Percentiles rank a stretch among this genome's conserved stretches.
phyloP scores from a whole-genome alignment of 495 filamentous ascomycete species.

The Oleoguttula mirabilis region DNA sequence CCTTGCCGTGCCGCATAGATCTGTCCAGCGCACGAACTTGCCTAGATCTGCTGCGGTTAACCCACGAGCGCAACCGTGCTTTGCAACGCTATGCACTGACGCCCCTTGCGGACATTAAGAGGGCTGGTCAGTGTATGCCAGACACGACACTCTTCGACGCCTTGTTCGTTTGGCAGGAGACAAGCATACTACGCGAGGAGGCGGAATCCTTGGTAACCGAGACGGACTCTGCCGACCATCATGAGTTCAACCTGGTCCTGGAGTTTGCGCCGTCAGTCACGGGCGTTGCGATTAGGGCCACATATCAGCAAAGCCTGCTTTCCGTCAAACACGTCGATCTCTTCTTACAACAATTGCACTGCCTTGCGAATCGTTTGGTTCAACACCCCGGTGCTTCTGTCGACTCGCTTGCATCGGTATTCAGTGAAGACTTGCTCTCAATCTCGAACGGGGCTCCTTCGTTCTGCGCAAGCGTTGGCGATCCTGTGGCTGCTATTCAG shows the following conservation, averaged over 20 bases:
- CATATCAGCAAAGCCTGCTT: constrained; percentile 41
- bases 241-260: constrained; percentile 61
- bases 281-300: constrained; percentile 24
- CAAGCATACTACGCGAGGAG: constrained; percentile 33
- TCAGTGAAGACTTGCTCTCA: constrained; percentile 39
- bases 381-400: constrained; percentile 29
- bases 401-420: constrained; percentile 25
- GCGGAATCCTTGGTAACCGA: constrained; percentile 31
- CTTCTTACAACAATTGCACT: constrained; percentile 47
- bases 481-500: constrained; percentile 44
- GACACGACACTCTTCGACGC: constrained; percentile 50
- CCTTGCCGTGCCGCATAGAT: constrained; percentile 53
- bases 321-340: constrained; percentile 37
- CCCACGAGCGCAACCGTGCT: constrained; percentile 50
- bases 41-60: constrained; percentile 43
- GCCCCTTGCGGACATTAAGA: constrained; percentile 56
- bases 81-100: constrained; percentile 46
- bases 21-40: constrained; percentile 35
- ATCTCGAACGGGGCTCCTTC: constrained; percentile 37
- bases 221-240: constrained; percentile 46
- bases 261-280: constrained; percentile 50
- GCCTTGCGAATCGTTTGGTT: constrained; percentile 37
- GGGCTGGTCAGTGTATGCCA: constrained; percentile 36
- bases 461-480: constrained; percentile 4
- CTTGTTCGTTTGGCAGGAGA: constrained; percentile 69